Percentiles rank a stretch among this genome's conserved stretches.
phyloP scores from a whole-genome alignment of 176 grass and related monocot species.

The Phyllostachys edulis region DNA sequence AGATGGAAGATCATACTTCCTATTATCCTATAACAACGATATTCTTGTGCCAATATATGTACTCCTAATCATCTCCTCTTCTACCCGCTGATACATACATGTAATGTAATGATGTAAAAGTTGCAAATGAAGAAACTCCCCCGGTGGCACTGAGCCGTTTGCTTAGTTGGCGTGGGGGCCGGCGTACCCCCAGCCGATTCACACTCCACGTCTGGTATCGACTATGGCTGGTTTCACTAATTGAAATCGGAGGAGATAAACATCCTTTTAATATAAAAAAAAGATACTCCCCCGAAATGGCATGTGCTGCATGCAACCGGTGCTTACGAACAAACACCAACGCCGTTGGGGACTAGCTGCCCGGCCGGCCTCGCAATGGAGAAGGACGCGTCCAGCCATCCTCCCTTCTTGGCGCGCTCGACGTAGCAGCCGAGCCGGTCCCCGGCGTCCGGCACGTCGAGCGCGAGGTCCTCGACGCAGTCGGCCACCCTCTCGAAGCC shows the following conservation, averaged over 20 bases:
- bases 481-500: constrained; percentile 65
- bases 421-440: constrained; percentile 55
- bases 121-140: neutral
- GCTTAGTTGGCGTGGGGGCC: too few relatives aligned
- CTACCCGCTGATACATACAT: constrained; percentile 29
- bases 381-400: constrained; percentile 57
- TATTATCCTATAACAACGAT: constrained; percentile 28
- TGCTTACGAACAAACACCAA: constrained; percentile 31
- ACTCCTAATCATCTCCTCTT: constrained; percentile 1
- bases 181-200: too few relatives aligned
- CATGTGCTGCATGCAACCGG: constrained; percentile 2
- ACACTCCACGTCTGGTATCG: too few relatives aligned
- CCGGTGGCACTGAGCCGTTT: too few relatives aligned
- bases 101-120: neutral
- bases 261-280: too few relatives aligned
- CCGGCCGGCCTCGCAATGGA: constrained; percentile 13
- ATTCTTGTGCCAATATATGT: neutral
- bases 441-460: constrained; percentile 67
- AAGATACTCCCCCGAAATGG: too few relatives aligned
- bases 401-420: constrained; percentile 56
- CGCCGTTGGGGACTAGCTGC: neutral
- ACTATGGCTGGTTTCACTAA: too few relatives aligned
- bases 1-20: constrained; percentile 18
- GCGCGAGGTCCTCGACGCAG: constrained; percentile 66
- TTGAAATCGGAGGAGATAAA: too few relatives aligned